Conservation (phyloP, 2,329 filamentous ascomycete genomes). For the Pseudogymnoascus sp. region DNA sequence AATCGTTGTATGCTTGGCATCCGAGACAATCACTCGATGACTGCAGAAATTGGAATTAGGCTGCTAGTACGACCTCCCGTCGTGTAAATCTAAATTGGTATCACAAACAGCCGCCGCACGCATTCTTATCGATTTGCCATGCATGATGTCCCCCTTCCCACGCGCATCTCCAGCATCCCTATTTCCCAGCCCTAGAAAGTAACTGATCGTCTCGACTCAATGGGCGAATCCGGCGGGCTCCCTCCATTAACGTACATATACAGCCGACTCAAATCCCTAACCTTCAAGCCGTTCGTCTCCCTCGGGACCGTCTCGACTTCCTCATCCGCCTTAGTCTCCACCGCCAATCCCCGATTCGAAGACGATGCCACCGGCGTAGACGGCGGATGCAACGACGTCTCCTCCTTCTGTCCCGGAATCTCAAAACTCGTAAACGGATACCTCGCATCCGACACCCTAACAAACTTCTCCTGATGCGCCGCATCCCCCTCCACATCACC, state of each 20-base stretch:
- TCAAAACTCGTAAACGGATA: neutral
- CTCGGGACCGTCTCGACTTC: neutral
- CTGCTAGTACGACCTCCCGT: neutral
- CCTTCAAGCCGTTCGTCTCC: neutral
- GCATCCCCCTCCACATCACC: slow-evolving; percentile 48
- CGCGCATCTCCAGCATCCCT: neutral
- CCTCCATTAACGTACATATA: slow-evolving; percentile 15
- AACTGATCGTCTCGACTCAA: neutral
- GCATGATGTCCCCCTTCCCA: neutral
- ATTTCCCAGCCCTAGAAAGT: neutral
- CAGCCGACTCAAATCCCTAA: slow-evolving; percentile 14
- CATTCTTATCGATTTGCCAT: neutral
- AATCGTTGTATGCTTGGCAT: neutral
- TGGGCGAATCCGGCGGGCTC: neutral
- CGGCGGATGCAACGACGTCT: neutral
- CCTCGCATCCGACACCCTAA: slow-evolving; percentile 41
- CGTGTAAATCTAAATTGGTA: neutral
- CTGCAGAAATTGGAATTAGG: neutral
- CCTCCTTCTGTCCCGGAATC: neutral
- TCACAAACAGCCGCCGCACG: neutral
- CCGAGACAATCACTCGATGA: neutral
- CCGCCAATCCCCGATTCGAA: neutral
- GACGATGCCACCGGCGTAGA: neutral
- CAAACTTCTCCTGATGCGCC: slow-evolving; percentile 48
- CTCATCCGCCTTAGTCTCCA: neutral